These are phyloP conservation scores for Aspergillus ruber DNA, from an alignment of 2,329 filamentous ascomycete species.

Conservation along the genomic window DNA sequence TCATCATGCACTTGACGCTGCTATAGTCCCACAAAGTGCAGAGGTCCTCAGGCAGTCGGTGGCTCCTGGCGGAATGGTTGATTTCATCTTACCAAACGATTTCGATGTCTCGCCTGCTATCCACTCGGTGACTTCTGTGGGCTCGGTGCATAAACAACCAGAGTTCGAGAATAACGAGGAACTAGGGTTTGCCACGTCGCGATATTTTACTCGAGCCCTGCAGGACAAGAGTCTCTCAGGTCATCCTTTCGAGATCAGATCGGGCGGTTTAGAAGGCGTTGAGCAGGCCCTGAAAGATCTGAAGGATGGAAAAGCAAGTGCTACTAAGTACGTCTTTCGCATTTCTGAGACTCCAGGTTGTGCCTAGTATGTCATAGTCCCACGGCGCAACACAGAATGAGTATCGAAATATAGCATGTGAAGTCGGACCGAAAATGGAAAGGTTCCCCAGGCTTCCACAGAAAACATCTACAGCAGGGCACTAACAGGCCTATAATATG, in stretches of 20 bases:
- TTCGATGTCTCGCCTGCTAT: no score
- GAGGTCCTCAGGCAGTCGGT: background rate
- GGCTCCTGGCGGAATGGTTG: background rate
- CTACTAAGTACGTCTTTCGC: constrained; percentile 58
- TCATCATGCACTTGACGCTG: background rate
- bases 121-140: no score
- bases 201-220: constrained; percentile 41
- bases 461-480: no score
- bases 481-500: background rate
- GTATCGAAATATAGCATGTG: no score
- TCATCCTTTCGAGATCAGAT: constrained; percentile 47
- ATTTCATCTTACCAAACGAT: background rate
- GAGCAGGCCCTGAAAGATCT: constrained; percentile 50
- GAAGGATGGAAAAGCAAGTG: constrained; percentile 55
- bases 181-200: constrained; percentile 11
- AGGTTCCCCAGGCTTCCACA: no score
- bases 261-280: constrained; percentile 50
- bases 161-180: constrained; percentile 33
- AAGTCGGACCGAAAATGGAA: no score
- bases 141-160: constrained; percentile 9
- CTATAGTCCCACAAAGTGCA: background rate
- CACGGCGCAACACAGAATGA: no score
- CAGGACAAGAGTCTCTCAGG: constrained; percentile 44
- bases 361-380: background rate
- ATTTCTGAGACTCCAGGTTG: constrained; percentile 44